Conservation (phyloP, 257 asterid species). For the Solanum lycopersicoides region DNA sequence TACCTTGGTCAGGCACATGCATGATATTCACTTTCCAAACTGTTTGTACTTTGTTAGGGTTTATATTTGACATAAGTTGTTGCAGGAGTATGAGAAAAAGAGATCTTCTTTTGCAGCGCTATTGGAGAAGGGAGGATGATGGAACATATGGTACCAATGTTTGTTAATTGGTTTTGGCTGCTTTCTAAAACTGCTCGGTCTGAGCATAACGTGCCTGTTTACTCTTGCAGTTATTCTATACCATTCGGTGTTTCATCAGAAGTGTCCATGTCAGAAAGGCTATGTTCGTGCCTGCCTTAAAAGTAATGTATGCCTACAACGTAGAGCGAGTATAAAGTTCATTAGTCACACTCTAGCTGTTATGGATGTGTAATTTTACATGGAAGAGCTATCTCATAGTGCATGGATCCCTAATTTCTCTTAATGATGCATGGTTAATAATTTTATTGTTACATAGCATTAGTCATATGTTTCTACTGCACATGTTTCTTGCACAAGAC, state of each 20-base stretch:
- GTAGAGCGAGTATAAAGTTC: neutral
- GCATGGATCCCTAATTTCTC: neutral
- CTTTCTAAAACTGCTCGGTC: neutral
- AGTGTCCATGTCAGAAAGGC: conserved; percentile 70
- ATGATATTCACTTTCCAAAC: conserved; percentile 1
- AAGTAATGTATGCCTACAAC: conserved; percentile 78
- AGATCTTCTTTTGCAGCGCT: conserved; percentile 86
- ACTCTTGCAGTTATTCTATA: conserved; percentile 8
- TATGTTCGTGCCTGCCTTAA: conserved; percentile 98
- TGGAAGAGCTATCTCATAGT: neutral
- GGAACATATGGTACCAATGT: conserved; percentile 78
- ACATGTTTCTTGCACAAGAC: neutral
- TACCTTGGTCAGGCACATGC: conserved; percentile 68
- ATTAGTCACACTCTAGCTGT: neutral
- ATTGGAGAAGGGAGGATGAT: conserved; percentile 99
- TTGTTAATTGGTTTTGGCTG: neutral
- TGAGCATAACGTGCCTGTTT: neutral
- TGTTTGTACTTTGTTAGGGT: neutral
- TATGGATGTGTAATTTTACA: neutral
- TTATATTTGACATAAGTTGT: conserved; percentile 2
- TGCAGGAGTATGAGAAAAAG: conserved; percentile 89
- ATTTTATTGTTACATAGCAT: neutral
- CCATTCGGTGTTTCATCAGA: conserved; percentile 72
- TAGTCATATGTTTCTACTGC: neutral
- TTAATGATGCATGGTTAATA: neutral